A percentile compares a stretch with the other conserved stretches of the same genome.
Conservation (phyloP, 352 stramenopile genomes). For the Globisporangium iwayamae region DNA sequence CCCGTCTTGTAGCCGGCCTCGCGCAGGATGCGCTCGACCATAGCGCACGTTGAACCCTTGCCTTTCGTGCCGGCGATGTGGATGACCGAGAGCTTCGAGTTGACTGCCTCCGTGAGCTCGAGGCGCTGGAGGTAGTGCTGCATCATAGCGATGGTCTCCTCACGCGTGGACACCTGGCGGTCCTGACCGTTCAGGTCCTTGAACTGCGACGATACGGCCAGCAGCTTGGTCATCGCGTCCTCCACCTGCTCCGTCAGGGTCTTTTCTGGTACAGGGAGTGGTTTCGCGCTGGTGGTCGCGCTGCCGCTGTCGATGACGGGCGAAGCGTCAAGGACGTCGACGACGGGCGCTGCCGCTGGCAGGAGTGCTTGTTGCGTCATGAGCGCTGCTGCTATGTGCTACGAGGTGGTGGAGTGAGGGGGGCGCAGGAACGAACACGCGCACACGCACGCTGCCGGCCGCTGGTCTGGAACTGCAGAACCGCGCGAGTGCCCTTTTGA, state of each 20-base stretch:
- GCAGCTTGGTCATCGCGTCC: slow-evolving; percentile 46
- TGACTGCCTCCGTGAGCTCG: slow-evolving; percentile 36
- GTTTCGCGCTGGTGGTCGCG: slow-evolving; percentile 1
- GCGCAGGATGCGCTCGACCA: slow-evolving; percentile 82
- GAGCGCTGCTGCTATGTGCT: not conserved
- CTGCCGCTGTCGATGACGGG: not conserved
- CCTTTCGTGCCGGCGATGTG: slow-evolving; percentile 96
- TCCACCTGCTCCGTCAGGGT: slow-evolving; percentile 36
- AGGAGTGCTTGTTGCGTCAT: slow-evolving; percentile 18
- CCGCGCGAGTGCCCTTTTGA: not conserved
- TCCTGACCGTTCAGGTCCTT: slow-evolving; percentile 68
- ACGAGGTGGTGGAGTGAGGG: not conserved
- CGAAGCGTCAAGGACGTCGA: slow-evolving; percentile 1
- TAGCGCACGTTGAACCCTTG: slow-evolving; percentile 91
- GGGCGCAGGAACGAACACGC: not conserved
- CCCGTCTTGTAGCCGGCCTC: slow-evolving; percentile 78
- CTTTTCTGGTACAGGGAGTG: not conserved
- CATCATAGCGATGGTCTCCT: slow-evolving; percentile 81
- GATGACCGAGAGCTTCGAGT: slow-evolving; percentile 69
- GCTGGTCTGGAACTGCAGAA: not conserved
- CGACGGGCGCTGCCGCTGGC: not conserved
- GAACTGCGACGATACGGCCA: slow-evolving; percentile 66
- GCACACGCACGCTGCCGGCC: not conserved
- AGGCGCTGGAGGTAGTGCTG: slow-evolving; percentile 71
- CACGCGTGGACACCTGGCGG: slow-evolving; percentile 60